Evolutionary conservation across 495 filamentous ascomycete species (phyloP).

Genomic region (Penicillium argentinense): DNA sequence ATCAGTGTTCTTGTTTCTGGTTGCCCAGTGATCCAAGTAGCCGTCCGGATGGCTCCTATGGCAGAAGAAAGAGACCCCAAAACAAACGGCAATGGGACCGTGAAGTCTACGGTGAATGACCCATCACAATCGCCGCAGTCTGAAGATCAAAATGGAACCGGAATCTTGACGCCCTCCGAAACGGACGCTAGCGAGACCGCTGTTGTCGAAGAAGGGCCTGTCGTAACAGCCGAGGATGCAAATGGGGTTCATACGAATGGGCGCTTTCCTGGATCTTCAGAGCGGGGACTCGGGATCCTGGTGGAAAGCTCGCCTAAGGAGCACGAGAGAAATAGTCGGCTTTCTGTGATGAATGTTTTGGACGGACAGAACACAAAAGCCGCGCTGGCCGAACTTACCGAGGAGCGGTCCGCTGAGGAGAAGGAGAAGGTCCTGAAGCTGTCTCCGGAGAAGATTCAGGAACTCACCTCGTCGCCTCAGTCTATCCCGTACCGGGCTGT

Average conservation of each 20-base stretch:
- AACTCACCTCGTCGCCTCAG: slow-evolving; percentile 55
- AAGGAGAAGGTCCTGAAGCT: slow-evolving; percentile 51
- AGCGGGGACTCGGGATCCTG: slow-evolving; percentile 26
- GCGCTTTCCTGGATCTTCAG: slow-evolving; percentile 1
- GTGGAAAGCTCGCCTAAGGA: slow-evolving; percentile 15
- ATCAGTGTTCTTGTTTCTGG: neutral
- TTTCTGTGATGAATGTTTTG: slow-evolving; percentile 20
- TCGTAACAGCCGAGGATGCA: neutral
- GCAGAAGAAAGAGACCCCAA: slow-evolving; percentile 7
- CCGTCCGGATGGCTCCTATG: slow-evolving; percentile 8
- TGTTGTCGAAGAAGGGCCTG: neutral
- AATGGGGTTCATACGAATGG: neutral
- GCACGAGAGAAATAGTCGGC: neutral
- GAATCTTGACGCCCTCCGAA: slow-evolving; percentile 2
- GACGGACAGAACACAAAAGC: slow-evolving; percentile 21
- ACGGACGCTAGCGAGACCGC: slow-evolving; percentile 4
- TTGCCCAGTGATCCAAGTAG: neutral
- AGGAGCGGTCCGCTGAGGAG: slow-evolving; percentile 21
- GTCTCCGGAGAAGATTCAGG: slow-evolving; percentile 53
- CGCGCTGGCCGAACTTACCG: slow-evolving; percentile 19
- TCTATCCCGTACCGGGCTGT: slow-evolving; percentile 45
- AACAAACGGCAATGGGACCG: slow-evolving; percentile 7
- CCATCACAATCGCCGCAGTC: neutral
- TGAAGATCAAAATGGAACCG: neutral
- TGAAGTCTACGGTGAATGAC: neutral